A percentile compares a stretch with the other conserved stretches of the same genome.
Conservation (phyloP, 768 basidiomycete species). For the Tephrocybe rancida region DNA sequence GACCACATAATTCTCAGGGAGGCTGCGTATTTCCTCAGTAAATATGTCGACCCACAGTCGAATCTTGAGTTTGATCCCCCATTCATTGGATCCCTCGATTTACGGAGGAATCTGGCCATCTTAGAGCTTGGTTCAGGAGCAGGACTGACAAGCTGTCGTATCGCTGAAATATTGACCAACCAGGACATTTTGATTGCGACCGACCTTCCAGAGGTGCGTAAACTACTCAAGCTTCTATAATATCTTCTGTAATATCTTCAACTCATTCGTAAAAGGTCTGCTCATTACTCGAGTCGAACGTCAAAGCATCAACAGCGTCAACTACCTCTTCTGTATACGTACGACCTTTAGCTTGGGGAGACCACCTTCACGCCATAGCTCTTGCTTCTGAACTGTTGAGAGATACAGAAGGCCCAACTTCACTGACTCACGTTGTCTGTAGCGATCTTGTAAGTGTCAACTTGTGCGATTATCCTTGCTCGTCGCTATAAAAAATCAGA, state of each 20-base stretch:
- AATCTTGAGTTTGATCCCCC: constrained; percentile 57
- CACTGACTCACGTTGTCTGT: constrained; percentile 71
- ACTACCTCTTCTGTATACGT: constrained; percentile 38
- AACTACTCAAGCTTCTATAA: too few relatives aligned
- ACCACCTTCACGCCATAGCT: constrained; percentile 37
- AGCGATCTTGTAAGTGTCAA: constrained; percentile 73
- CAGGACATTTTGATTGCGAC: constrained; percentile 60
- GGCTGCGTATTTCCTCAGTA: constrained; percentile 61
- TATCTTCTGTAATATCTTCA: too few relatives aligned
- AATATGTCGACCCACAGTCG: constrained; percentile 49
- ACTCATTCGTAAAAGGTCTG: constrained; percentile 39
- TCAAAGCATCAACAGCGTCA: constrained; percentile 18
- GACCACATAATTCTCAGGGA: constrained; percentile 53
- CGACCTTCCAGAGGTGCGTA: constrained; percentile 74
- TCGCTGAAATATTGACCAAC: constrained; percentile 36
- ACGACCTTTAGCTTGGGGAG: constrained; percentile 75
- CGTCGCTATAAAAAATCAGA: constrained; percentile 38
- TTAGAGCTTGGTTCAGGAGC: constrained; percentile 85
- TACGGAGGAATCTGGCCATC: constrained; percentile 29
- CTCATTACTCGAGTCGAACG: constrained; percentile 43
- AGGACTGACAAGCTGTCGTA: constrained; percentile 55
- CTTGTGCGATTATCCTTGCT: background rate
- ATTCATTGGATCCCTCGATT: constrained; percentile 31
- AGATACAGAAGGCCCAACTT: constrained; percentile 2
- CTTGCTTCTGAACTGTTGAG: constrained; percentile 42